These are phyloP conservation scores for Falciphora oryzae DNA, from an alignment of 2,329 filamentous ascomycete genomes.

Conservation along the genomic window DNA sequence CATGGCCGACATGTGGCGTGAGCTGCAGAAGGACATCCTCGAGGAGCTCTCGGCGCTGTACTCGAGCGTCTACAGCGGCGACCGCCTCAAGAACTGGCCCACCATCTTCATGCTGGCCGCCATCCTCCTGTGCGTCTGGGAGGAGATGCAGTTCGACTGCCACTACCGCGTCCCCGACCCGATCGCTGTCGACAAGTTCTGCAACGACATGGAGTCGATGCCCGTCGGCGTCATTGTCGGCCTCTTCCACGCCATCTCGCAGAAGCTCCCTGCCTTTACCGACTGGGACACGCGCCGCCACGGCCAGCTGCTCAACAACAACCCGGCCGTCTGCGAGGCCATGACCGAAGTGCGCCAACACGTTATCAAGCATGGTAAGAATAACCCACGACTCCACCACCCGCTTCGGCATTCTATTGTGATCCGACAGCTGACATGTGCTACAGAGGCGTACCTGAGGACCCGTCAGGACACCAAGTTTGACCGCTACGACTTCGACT, in stretches of 20 bases:
- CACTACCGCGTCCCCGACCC: slow-evolving; percentile 89
- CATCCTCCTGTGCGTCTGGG: slow-evolving; percentile 90
- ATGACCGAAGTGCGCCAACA: slow-evolving; percentile 94
- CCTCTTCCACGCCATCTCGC: slow-evolving; percentile 94
- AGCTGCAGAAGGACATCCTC: slow-evolving; percentile 90
- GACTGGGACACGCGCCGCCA: slow-evolving; percentile 95
- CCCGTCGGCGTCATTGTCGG: slow-evolving; percentile 95
- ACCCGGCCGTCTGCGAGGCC: slow-evolving; percentile 85
- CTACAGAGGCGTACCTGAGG: slow-evolving; percentile 76
- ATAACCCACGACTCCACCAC: neutral
- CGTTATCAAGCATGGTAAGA: slow-evolving; percentile 88
- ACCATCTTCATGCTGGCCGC: slow-evolving; percentile 97
- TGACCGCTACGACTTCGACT: slow-evolving; percentile 89
- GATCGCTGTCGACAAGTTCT: slow-evolving; percentile 85
- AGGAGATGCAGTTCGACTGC: slow-evolving; percentile 98
- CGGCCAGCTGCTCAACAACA: slow-evolving; percentile 84
- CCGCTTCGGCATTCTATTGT: neutral
- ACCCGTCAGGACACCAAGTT: slow-evolving; percentile 76
- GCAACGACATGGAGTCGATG: slow-evolving; percentile 91
- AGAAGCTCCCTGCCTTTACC: slow-evolving; percentile 85
- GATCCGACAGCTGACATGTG: slow-evolving; percentile 33
- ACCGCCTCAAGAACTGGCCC: slow-evolving; percentile 98
- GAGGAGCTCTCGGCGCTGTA: slow-evolving; percentile 90
- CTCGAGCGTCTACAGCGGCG: slow-evolving; percentile 95
- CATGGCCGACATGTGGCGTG: slow-evolving; percentile 96